These are phyloP conservation scores for Globisporangium splendens DNA, from an alignment of 352 stramenopile genomes.

Conservation along the genomic window DNA sequence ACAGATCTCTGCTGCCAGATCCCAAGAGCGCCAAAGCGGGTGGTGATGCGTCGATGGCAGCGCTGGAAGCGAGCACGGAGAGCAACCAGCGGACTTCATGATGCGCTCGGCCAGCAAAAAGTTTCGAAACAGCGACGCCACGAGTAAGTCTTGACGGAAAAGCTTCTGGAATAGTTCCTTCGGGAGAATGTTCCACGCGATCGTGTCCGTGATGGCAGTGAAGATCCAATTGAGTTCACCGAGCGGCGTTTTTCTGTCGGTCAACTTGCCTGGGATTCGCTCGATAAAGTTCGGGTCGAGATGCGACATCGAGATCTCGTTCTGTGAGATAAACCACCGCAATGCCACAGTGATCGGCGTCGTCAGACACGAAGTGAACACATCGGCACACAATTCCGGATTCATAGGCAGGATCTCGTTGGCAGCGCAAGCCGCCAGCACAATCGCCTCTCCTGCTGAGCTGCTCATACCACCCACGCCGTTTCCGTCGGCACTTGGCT, in stretches of 20 bases:
- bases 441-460: slow-evolving; percentile 89
- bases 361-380: slow-evolving; percentile 99
- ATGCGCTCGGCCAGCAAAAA: slow-evolving; percentile 98
- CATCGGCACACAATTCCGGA: slow-evolving; percentile 96
- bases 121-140: slow-evolving; percentile 98
- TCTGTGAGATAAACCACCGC: slow-evolving; percentile 96
- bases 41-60: slow-evolving; percentile 96
- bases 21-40: slow-evolving; percentile 97
- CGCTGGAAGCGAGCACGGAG: slow-evolving; percentile 90
- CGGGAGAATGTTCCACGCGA: slow-evolving; percentile 99
- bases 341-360: slow-evolving; percentile 98
- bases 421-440: slow-evolving; percentile 93
- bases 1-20: slow-evolving; percentile 97
- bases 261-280: slow-evolving; percentile 90
- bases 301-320: slow-evolving; percentile 87
- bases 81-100: slow-evolving; percentile 87
- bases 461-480: slow-evolving; percentile 11
- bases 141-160: slow-evolving; percentile 98
- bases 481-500: slow-evolving; percentile 15
- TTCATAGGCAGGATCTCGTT: slow-evolving; percentile 96
- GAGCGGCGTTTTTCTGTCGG: slow-evolving; percentile 91
- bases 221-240: slow-evolving; percentile 99
- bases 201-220: slow-evolving; percentile 99
- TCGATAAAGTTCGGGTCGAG: slow-evolving; percentile 85
- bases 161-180: slow-evolving; percentile 96